Evolutionary conservation across 345 rosid genomes (phyloP), one percentile per base, ranked within the genome.

Genomic region (Chamaenerion angustifolium): DNA sequence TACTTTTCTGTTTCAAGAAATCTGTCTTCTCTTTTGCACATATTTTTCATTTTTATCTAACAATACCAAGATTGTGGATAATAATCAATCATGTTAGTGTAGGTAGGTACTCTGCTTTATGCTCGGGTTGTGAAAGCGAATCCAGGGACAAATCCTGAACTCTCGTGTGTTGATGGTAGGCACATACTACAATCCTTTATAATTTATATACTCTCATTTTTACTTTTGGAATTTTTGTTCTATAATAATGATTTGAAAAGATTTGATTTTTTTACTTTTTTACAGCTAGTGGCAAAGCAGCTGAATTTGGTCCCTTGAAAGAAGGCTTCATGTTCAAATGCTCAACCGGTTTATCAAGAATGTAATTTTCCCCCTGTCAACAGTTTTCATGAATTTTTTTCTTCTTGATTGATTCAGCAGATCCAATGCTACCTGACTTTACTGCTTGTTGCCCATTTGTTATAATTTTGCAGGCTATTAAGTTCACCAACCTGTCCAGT

Each of bases 281-380:
- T 44, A 43, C 35, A 83, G 94, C 94, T 59, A 71, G 71, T 16
- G 94, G 95, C 27, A 89, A 85, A 62, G 94, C 94, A 43, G 85
- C 82, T 18, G 75, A 68, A 68, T 85, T 79, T 56, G 97, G 86
- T 50, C 70, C 70, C 60, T 77, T 79, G 25, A 81, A 61, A 67
- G 88, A 81, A 45, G 90, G 95, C 49, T 85, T 56, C 73, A 81
- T 73, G 79, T 79, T 89, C 75, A 90, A 89, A 67, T 79, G 82
- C 59, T 80, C 90, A 48, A 83, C 84, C 13, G 86, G 87, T 64
- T 76, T 83, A 56, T 79, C 88, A 46, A 73, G 94, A 68, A 81
- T 74, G 95, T 89, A 59, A 78, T 53, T 44, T 49, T 49, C 19
- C 48, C 44, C 23, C 12, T 44, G 14, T 23, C 27, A 23, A 23